phyloP scores from a whole-genome alignment of 345 rosid genomes.

The Citrus trifoliata region DNA sequence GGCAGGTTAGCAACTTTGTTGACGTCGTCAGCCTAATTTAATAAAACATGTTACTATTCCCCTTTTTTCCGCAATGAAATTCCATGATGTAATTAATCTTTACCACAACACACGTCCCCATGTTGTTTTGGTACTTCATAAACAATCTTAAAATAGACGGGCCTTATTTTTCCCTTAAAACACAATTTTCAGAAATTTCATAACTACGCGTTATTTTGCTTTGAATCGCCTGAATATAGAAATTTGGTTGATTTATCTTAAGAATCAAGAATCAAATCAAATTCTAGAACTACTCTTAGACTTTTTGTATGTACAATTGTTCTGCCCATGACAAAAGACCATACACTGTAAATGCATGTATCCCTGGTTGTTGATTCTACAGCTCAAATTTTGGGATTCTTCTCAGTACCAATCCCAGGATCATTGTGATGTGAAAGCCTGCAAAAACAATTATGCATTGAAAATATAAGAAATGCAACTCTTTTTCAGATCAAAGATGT shows the following conservation, averaged over 20 bases:
- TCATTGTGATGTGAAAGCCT: constrained; percentile 64
- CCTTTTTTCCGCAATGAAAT: background rate
- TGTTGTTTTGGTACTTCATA: background rate
- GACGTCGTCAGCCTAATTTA: constrained; percentile 18
- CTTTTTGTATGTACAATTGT: background rate
- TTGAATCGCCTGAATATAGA: no score
- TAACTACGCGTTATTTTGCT: no score
- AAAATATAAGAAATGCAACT: background rate
- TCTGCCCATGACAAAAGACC: background rate
- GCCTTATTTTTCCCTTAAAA: no score
- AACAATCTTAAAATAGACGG: background rate
- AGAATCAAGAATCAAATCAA: background rate
- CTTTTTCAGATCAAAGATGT: background rate
- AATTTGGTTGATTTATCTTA: no score
- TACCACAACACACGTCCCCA: no score
- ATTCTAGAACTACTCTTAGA: background rate
- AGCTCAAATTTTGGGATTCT: background rate
- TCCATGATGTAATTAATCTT: no score
- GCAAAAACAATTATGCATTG: constrained; percentile 15
- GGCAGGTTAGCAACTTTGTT: background rate
- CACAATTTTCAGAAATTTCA: no score
- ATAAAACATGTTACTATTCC: background rate
- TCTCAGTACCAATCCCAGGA: background rate
- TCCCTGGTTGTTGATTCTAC: background rate
- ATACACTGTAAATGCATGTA: background rate